Evolutionary conservation across 306 rosid genomes (phyloP).

Genomic region (Trichosanthes truncata): DNA sequence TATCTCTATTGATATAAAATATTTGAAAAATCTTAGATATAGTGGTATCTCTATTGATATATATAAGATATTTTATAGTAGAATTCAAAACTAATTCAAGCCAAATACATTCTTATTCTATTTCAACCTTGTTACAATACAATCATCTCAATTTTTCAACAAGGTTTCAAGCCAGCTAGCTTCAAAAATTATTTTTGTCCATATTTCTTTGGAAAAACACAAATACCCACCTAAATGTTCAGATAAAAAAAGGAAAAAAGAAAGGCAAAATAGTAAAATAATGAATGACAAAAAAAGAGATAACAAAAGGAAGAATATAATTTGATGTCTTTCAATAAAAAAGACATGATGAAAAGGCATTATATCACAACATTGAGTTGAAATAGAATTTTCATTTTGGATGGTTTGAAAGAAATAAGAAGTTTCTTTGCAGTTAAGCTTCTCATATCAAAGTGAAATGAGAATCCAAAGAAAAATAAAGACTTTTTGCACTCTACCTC

Average conservation of each 20-base stretch:
- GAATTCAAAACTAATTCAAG: neutral
- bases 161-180: neutral
- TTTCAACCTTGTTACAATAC: neutral
- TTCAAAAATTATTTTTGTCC: no score
- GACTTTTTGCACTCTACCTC: neutral
- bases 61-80: no score
- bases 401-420: neutral
- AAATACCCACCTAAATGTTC: neutral
- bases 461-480: neutral
- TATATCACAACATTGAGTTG: neutral
- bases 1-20: no score
- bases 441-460: neutral
- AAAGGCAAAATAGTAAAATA: neutral
- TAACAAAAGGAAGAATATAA: neutral
- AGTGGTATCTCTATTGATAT: no score
- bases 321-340: neutral
- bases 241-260: neutral
- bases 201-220: no score
- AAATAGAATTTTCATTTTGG: neutral
- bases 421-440: conserved; percentile 3
- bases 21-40: no score
- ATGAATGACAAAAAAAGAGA: neutral
- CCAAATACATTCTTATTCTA: no score
- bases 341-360: neutral
- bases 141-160: neutral